Evolutionary conservation across 805 yeast genomes (phyloP).

Genomic region (Monosporozyma siamensis): DNA sequence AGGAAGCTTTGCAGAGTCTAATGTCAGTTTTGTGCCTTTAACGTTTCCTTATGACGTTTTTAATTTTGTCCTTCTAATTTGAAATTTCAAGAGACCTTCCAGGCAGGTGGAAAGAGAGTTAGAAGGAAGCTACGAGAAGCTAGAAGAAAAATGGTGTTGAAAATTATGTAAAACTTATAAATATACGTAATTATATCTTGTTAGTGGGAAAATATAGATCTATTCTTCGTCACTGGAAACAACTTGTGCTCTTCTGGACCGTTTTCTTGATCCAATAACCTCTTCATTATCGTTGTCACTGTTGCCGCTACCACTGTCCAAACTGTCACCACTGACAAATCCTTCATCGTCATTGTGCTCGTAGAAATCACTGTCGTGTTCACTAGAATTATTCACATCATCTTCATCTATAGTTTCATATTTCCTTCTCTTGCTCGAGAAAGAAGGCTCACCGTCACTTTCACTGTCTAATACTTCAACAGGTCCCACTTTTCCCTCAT

Average conservation of each 20-base stretch:
- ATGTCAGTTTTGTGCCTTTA: no score
- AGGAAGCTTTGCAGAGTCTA: no score
- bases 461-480: constrained; percentile 3
- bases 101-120: no score
- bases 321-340: constrained; percentile 27
- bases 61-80: no score
- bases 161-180: no score
- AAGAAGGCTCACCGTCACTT: neutral
- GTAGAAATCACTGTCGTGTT: constrained; percentile 22
- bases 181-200: no score
- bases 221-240: constrained; percentile 1
- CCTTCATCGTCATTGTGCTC: constrained; percentile 26
- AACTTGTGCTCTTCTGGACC: neutral
- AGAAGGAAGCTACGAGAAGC: no score
- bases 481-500: constrained; percentile 11
- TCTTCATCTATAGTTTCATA: constrained; percentile 1
- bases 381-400: neutral
- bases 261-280: neutral
- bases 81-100: no score
- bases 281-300: constrained; percentile 25
- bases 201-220: no score
- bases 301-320: constrained; percentile 33
- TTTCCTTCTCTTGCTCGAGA: constrained; percentile 1
- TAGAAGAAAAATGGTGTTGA: no score
- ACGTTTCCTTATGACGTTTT: no score